Evolutionary conservation across 2,329 filamentous ascomycete genomes (phyloP).

Genomic region (Polytolypa hystricis): DNA sequence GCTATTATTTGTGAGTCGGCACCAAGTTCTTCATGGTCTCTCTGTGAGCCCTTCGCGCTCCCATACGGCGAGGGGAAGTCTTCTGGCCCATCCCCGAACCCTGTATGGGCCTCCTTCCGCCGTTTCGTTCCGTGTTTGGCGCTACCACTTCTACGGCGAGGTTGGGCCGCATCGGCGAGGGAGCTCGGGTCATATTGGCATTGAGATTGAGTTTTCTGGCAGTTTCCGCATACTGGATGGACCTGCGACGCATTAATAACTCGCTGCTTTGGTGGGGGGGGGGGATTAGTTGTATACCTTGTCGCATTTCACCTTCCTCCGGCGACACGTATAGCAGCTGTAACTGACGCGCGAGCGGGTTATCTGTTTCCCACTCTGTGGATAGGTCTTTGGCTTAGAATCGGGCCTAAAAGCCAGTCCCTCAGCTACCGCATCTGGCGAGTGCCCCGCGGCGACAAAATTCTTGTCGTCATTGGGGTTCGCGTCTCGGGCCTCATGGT

Average conservation of each 20-base stretch:
- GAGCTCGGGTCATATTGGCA: conserved; percentile 29
- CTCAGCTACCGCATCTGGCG: too few species aligned
- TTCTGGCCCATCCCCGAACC: conserved; percentile 13
- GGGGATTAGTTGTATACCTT: conserved; percentile 7
- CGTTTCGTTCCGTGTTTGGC: conserved; percentile 25
- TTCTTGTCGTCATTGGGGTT: too few species aligned
- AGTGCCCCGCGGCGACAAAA: too few species aligned
- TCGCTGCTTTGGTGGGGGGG: conserved; percentile 2
- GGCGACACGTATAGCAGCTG: conserved; percentile 36
- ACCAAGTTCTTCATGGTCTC: conserved; percentile 14
- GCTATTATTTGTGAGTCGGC: conserved; percentile 30
- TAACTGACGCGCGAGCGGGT: conserved; percentile 38
- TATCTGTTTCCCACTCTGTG: conserved; percentile 32
- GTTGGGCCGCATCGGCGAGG: conserved; percentile 9
- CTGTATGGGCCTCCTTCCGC: neutral
- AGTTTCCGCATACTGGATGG: conserved; percentile 37
- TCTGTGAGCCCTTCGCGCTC: conserved; percentile 17
- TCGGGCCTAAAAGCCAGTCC: too few species aligned
- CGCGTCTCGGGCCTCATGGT: too few species aligned
- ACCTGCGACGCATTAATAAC: conserved; percentile 16
- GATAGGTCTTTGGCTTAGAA: too few species aligned
- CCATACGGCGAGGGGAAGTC: conserved; percentile 24
- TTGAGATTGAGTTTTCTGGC: conserved; percentile 31
- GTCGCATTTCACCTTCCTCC: conserved; percentile 37
- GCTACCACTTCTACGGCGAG: conserved; percentile 4